Base-by-base conservation (phyloP, 164 flowering plant genomes). In the Amborella trichopoda region DNA sequence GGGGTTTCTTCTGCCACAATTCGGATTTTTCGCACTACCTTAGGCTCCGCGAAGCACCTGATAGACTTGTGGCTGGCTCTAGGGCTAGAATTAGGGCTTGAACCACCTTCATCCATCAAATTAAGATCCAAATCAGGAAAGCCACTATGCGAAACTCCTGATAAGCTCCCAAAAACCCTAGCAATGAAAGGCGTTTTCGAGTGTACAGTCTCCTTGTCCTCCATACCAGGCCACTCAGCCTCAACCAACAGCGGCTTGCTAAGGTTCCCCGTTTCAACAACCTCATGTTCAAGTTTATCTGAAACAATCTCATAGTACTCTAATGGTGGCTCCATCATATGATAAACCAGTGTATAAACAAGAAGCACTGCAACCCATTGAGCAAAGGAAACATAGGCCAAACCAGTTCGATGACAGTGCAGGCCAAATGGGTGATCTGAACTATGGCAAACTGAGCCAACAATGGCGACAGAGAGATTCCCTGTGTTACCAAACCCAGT, bases 281-380 rank as follows among this genome's bases (percentile, higher is more conserved):
- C 36, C 36, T 32, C 36, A 32, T 10, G 19, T 6, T 8, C 41
- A 11, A 9, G 5, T 0, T 18, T 18, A 42, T 61, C 77, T 2
- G 64, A 75, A 26, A 77, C 74, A 40, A 76, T 50, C 51, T 81
- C 96, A 49, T 80, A 78, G 46, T 61, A 81, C 53, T 76, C 78
- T 69, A 91, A 5, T 4, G 96, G 89, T 3, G 98, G 98, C 64
- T 86, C 94, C 94, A 91, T 86, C 90, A 91, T 91, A 63, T 87
- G 98, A 54, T 86, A 91, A 36, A 91, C 89, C 42, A 83, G 66
- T 13, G 94, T 86, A 43, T 83, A 90, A 16, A 80, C 90, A 33
- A 91, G 78, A 52, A 81, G 72, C 4, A 80, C 87, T n/a, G 98
- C 63, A 12, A 81, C 89, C 96, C 98, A 87, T 32, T 81, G 93